phyloP scores from a whole-genome alignment of 192 early-diverging fungal genomes.

The Backusella luteola region DNA sequence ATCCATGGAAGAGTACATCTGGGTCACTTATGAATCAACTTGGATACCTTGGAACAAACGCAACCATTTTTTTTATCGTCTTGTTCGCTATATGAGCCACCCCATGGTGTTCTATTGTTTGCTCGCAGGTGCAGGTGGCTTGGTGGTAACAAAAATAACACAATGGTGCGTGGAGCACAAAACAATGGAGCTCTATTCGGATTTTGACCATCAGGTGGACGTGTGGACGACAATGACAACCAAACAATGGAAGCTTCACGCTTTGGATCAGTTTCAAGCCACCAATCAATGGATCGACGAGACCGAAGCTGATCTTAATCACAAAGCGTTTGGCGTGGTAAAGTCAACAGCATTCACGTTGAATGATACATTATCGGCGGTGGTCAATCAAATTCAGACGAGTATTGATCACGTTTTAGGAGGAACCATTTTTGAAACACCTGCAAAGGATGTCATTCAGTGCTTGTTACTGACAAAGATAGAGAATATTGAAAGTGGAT shows the following conservation, averaged over 20 bases:
- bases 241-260: neutral
- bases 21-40: neutral
- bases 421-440: slow-evolving; percentile 24
- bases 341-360: slow-evolving; percentile 14
- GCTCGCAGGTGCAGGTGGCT: neutral
- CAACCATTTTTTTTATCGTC: neutral
- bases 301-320: slow-evolving; percentile 20
- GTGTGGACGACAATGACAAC: neutral
- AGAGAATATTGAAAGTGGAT: slow-evolving; percentile 25
- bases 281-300: slow-evolving; percentile 23
- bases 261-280: neutral
- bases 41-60: neutral
- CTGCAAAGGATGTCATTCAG: slow-evolving; percentile 21
- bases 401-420: slow-evolving; percentile 22
- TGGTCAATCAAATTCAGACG: slow-evolving; percentile 5
- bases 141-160: neutral
- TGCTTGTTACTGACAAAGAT: slow-evolving; percentile 34
- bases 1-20: neutral
- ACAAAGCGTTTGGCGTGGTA: slow-evolving; percentile 21
- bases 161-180: neutral
- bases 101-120: slow-evolving; percentile 10
- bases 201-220: neutral
- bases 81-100: neutral
- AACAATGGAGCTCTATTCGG: neutral
- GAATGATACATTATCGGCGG: slow-evolving; percentile 21